Base-by-base conservation (phyloP, 83 land plant genomes). In the Picea abies region DNA sequence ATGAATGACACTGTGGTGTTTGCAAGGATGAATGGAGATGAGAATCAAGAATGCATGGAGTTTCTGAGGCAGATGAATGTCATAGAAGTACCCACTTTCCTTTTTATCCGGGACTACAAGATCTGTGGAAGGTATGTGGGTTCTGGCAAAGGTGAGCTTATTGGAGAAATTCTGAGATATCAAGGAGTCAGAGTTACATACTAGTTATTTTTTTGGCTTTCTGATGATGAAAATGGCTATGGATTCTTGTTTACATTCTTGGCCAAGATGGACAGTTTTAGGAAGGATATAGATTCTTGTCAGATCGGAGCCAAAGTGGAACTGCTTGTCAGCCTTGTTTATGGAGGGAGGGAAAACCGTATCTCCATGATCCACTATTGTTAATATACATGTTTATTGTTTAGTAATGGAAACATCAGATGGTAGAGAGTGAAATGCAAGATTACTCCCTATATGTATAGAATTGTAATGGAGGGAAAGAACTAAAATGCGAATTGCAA, bases 21-120 rank as follows among this genome's bases (percentile, higher is more conserved):
- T 77, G 99, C 98, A 3, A 88, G 99, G 79, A 92, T 97, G 92
- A 92, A 97, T 81, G 99, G 99, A 9, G 99, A 97, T 84, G 99
- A 97, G 92, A 97, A 92, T 83, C 92, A 94, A 4, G 95, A 95
- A 81, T 93, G 97, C 83, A 91, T 92, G 98, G 85, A 84, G 87
- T 91, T 94, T 58, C 82, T 95, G 82, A 92, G 83, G 81, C 65
- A 86, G 35, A 90, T 92, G 95, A 82, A 90, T 49, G 99, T 97
- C 63, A 80, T 97, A 15, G 94, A 97, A 82, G 99, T 97, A 79
- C 99, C 99, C 20, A 97, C 99, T 37, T 97, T 97, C 84, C 84
- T 97, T 82, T 97, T 97, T 85, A 89, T 95, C 78, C 84, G 89
- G 61, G 93, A 87, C 32, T 97, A 98, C 0, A 80, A 89, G 81